Conservation (phyloP, 352 stramenopile genomes). For the Phytophthora meadii region DNA sequence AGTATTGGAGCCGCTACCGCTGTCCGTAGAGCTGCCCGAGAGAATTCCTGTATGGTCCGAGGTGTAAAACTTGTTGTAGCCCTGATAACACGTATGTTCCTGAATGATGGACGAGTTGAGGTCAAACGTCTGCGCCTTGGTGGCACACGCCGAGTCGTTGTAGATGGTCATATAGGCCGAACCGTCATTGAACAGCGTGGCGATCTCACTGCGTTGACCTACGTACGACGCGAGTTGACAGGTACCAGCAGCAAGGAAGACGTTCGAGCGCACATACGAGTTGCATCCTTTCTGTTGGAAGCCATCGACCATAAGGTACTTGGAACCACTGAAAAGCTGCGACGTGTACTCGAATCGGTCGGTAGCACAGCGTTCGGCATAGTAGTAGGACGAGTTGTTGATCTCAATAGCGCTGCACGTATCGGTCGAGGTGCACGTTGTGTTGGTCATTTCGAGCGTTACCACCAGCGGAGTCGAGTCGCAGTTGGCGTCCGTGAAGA, state of each 20-base stretch:
- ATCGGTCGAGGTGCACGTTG: slow-evolving; percentile 24
- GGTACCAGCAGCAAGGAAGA: slow-evolving; percentile 43
- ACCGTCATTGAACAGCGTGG: slow-evolving; percentile 41
- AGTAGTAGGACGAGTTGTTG: slow-evolving; percentile 48
- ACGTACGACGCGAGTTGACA: slow-evolving; percentile 48
- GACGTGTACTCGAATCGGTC: slow-evolving; percentile 43
- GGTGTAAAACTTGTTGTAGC: slow-evolving; percentile 49
- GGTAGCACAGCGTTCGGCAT: slow-evolving; percentile 36
- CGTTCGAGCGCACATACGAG: slow-evolving; percentile 35
- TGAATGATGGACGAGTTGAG: slow-evolving; percentile 32
- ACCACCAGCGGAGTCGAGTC: slow-evolving; percentile 41
- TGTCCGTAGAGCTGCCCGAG: neutral
- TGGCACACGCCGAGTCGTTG: slow-evolving; percentile 44
- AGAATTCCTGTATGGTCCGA: slow-evolving; percentile 30
- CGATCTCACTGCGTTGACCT: slow-evolving; percentile 40
- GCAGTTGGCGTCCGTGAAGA: slow-evolving; percentile 46
- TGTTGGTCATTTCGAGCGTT: slow-evolving; percentile 31
- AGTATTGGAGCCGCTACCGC: slow-evolving; percentile 12
- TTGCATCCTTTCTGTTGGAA: slow-evolving; percentile 31
- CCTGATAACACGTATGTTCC: slow-evolving; percentile 32
- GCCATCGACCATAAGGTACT: slow-evolving; percentile 50
- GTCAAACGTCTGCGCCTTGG: slow-evolving; percentile 36
- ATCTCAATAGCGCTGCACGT: slow-evolving; percentile 39
- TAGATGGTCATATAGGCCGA: slow-evolving; percentile 53
- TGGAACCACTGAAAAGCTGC: slow-evolving; percentile 40